Percentiles rank a stretch among this genome's conserved stretches.
phyloP scores from a whole-genome alignment of 2,329 filamentous ascomycete species.

The Cercospora berteroae region DNA sequence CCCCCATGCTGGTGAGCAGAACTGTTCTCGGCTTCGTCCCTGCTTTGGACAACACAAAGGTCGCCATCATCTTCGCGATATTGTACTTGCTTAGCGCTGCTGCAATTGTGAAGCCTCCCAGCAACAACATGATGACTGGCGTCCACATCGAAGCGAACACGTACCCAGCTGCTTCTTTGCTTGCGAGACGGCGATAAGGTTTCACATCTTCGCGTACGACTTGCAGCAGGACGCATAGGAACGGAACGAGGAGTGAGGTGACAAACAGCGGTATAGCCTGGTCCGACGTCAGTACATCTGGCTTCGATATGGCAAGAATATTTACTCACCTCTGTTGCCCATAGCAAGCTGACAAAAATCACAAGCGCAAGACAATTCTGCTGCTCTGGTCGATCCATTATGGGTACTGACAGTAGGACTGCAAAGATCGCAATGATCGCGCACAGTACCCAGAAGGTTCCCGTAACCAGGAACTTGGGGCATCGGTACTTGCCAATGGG shows the following conservation, averaged over 20 bases:
- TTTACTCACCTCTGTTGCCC: constrained; percentile 80
- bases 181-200: constrained; percentile 67
- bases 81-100: constrained; percentile 95
- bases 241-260: constrained; percentile 88
- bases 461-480: constrained; percentile 79
- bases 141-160: constrained; percentile 99
- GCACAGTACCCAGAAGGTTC: constrained; percentile 75
- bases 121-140: constrained; percentile 94
- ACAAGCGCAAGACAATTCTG: constrained; percentile 95
- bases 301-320: not conserved
- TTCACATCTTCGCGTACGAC: constrained; percentile 77
- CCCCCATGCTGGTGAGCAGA: constrained; percentile 96
- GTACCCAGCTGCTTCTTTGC: constrained; percentile 76
- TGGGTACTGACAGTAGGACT: constrained; percentile 69
- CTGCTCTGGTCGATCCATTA: constrained; percentile 84
- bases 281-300: constrained; percentile 23
- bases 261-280: constrained; percentile 95
- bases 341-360: constrained; percentile 87
- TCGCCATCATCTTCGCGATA: constrained; percentile 96
- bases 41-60: constrained; percentile 92
- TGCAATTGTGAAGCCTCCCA: constrained; percentile 93
- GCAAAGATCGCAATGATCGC: constrained; percentile 71
- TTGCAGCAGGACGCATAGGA: constrained; percentile 80
- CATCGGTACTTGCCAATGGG: constrained; percentile 74
- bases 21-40: constrained; percentile 87